phyloP scores from a whole-genome alignment of 805 yeast species.

The Alloascoidea hylecoeti region DNA sequence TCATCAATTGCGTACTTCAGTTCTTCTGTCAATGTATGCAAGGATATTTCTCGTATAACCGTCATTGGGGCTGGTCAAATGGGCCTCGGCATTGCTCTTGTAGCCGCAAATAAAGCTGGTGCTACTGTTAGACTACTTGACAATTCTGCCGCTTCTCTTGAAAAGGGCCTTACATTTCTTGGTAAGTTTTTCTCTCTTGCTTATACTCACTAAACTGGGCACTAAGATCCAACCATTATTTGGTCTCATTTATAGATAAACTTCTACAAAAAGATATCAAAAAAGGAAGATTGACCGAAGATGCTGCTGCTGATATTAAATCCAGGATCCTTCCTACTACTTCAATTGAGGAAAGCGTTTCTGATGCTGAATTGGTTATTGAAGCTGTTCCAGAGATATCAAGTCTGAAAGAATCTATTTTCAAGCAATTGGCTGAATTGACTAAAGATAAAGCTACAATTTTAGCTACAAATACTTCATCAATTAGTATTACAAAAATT shows the following conservation, averaged over 20 bases:
- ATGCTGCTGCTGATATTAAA: conserved; percentile 15
- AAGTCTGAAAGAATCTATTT: conserved; percentile 19
- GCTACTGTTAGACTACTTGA: conserved; percentile 21
- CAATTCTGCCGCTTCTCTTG: conserved; percentile 16
- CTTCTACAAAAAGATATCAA: conserved; percentile 21
- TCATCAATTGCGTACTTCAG: no score
- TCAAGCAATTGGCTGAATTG: conserved; percentile 17
- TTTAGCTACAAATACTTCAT: conserved; percentile 26
- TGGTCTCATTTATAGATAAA: conserved; percentile 16
- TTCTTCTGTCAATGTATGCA: no score
- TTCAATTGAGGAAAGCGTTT: conserved; percentile 11
- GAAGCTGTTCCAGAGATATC: conserved; percentile 29
- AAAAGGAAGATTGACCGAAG: conserved; percentile 18
- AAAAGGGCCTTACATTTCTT: conserved; percentile 18
- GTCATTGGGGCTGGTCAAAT: conserved; percentile 29
- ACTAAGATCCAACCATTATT: no score
- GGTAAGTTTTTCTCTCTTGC: no score
- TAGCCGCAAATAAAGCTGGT: conserved; percentile 22
- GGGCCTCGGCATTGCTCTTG: conserved; percentile 29
- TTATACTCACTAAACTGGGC: no score
- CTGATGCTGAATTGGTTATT: conserved; percentile 20
- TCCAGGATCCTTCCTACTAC: conserved; percentile 12
- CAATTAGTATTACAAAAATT: conserved; percentile 25
- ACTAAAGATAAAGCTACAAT: conserved; percentile 15
- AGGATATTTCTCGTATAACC: conserved; percentile 10